Base-by-base conservation (phyloP, 495 filamentous ascomycete species). In the Penicillium canescens region DNA sequence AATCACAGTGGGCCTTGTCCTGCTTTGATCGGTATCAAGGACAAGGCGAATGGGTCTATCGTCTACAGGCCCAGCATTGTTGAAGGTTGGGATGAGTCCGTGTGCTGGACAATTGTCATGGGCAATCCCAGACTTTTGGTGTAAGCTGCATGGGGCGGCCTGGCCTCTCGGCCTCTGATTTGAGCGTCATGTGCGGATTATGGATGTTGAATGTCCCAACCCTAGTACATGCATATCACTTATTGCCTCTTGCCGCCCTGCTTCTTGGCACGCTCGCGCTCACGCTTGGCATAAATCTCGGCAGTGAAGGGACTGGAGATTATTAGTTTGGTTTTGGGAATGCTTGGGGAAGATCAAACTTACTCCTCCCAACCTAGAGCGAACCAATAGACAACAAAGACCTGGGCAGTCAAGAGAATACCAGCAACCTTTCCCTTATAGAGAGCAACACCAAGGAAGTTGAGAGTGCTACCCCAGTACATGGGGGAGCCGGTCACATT, bases 381-480 rank as follows among this genome's bases (percentile, higher is more conserved):
- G 59, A 96, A 75, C 64, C 82, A 77, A 72, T 98, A 98, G 46
- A 89, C 79, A 23, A 86, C 67, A 59, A 88, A 82, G 21, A 98
- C 94, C 73, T 85, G 74, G 6, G 70, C 73, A 0, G 91, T 91
- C 68, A 98, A 68, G 43, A 91, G 67, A 36, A 97, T 56, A 5
- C 94, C 94, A 1, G 94, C 94, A 2, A 92, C 93, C 72, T 90
- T 92, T 52, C 91, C 94, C 61, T 86, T 91, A 66, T 90, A 80
- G 18, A 98, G 73, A n/a, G 95, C 92, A 26, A 88, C 87, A 14
- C 90, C 94, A 36, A 96, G 72, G 73, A 98, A 98, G 74, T 85
- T 90, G 81, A 96, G 78, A 42, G 94, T 92, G 53, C 86, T 90
- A 24, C 94, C 94, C 76, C 90, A 89, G 78, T 98, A 98, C 94